Percentiles rank a stretch among this genome's conserved stretches.
Evolutionary conservation across 2,329 filamentous ascomycete species (phyloP).

Genomic region (Sclerotinia glacialis): DNA sequence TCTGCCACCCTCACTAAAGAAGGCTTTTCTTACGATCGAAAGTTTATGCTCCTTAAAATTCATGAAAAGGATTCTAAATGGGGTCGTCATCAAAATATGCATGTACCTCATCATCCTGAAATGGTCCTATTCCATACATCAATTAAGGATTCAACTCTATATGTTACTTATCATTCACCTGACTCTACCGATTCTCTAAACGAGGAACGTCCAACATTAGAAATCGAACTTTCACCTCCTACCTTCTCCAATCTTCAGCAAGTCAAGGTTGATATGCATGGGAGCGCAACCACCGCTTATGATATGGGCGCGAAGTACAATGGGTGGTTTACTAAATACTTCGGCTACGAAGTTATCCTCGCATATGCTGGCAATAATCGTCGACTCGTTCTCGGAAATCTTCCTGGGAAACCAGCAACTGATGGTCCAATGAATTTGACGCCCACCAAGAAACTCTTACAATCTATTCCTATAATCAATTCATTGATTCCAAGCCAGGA

Average conservation of each 20-base stretch:
- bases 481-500: conserved; percentile 33
- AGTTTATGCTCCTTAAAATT: conserved; percentile 66
- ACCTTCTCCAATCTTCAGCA: conserved; percentile 45
- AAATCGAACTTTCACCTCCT: conserved; percentile 56
- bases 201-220: conserved; percentile 40
- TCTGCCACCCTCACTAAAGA: conserved; percentile 55
- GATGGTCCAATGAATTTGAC: conserved; percentile 24
- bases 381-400: conserved; percentile 57
- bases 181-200: neutral
- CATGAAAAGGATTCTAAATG: conserved; percentile 35
- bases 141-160: conserved; percentile 45
- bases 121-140: conserved; percentile 63
- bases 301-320: conserved; percentile 61
- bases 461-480: conserved; percentile 28
- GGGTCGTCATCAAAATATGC: conserved; percentile 53
- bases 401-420: conserved; percentile 28
- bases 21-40: conserved; percentile 64
- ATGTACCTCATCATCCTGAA: conserved; percentile 55
- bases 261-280: conserved; percentile 57
- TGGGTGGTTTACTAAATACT: conserved; percentile 64
- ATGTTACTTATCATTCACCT: conserved; percentile 43
- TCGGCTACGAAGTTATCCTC: conserved; percentile 60
- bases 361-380: conserved; percentile 62
- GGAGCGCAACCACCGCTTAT: conserved; percentile 56
- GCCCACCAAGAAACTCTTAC: conserved; percentile 24